Conservation (phyloP, 2,329 filamentous ascomycete genomes). For the Trichophaea hybrida region DNA sequence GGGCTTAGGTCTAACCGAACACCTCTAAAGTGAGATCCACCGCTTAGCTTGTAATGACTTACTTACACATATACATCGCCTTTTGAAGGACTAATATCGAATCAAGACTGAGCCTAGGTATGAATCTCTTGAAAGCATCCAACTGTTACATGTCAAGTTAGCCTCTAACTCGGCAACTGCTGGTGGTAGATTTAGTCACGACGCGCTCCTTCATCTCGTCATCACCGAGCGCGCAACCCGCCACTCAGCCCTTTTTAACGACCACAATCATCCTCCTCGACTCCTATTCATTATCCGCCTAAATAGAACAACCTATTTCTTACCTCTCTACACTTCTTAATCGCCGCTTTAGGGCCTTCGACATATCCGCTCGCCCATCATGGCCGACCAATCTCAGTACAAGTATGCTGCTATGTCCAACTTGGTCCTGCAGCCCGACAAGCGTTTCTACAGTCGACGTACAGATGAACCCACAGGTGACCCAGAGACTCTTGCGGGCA, state of each 20-base stretch:
- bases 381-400: constrained; percentile 75
- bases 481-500: constrained; percentile 88
- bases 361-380: constrained; percentile 11
- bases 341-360: constrained; percentile 2
- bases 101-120: background rate
- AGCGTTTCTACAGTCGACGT: constrained; percentile 81
- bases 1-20: background rate
- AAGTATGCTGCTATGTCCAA: constrained; percentile 99
- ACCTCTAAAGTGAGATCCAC: background rate
- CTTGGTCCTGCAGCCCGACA: constrained; percentile 99
- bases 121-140: background rate
- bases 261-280: background rate
- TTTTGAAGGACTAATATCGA: background rate
- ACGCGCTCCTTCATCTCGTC: background rate
- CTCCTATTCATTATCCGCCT: background rate
- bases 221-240: background rate
- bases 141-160: background rate
- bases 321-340: background rate
- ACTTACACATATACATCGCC: background rate
- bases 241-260: background rate
- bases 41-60: background rate
- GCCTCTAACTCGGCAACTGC: background rate
- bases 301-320: background rate
- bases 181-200: background rate
- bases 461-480: constrained; percentile 93